Base-by-base conservation (phyloP, 2,329 filamentous ascomycete species). In the Pseudogymnoascus verrucosus region DNA sequence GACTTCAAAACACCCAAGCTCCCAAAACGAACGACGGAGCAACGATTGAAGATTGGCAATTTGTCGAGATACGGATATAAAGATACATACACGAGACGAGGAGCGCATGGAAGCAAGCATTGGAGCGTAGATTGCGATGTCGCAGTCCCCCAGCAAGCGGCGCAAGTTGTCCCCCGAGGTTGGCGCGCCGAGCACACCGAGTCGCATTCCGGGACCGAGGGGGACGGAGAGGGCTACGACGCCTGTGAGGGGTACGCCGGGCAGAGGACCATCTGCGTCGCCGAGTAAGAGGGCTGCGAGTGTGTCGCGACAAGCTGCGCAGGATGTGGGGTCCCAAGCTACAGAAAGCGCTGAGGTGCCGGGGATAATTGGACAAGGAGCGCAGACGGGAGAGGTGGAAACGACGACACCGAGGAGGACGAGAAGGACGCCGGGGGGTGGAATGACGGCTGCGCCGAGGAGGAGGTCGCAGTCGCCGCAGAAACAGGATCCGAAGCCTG, bases 141-240 rank as follows among this genome's bases (percentile, higher is more conserved):
- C 85, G 67, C 77, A 80, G 63, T 84, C 85, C 26, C 82, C 85
- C 57, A 78, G 84, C 4, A 89, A 90, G 74, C 79, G 85, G 71
- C 82, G 85, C 70, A 86, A 85, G 71, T 85, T 80, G 21, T 87
- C 85, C 65, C 82, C 84, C 16, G 79, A 78, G 21, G 71, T 79
- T 67, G 73, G 73, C 70, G 74, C 74, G 68, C 76, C 76, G 37
- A 76, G 76, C 64, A 77, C 75, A 63, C 75, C 75, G 59, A 71
- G 69, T 68, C 71, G 69, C 54, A 71, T 71, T 42, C 71, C 71
- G 3, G 65, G 65, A 36, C 67, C 62, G 42, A 62, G 62, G 61
- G 62, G 65, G 65, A 62, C 70, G 68, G 66, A 67, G 57, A 67
- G 67, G 63, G 65, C 70, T 31, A 69, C 74, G 16, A 72, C 74